A percentile compares a stretch with the other conserved stretches of the same genome.
phyloP scores from a whole-genome alignment of 331 rosid genomes.

The Dryas integrifolia region DNA sequence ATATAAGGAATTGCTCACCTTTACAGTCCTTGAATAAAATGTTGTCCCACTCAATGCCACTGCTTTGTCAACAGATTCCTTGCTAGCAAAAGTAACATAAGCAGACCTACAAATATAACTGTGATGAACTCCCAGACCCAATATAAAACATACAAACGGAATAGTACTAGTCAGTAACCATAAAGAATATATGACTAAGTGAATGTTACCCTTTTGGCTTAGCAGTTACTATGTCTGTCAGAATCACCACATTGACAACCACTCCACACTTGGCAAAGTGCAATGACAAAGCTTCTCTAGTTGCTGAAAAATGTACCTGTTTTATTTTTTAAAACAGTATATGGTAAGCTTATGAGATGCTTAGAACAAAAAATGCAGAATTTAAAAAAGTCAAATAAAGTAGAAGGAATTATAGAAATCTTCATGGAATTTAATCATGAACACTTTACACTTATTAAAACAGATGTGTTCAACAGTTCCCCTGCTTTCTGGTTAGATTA shows the following conservation, averaged over 20 bases:
- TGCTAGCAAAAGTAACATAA: slow-evolving; percentile 29
- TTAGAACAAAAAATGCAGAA: neutral
- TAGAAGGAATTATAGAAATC: neutral
- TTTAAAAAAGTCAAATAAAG: neutral
- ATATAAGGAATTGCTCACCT: slow-evolving; percentile 23
- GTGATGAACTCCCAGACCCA: neutral
- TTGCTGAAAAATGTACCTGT: slow-evolving; percentile 36
- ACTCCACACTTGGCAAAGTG: slow-evolving; percentile 30
- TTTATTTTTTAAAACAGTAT: neutral
- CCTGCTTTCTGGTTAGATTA: neutral
- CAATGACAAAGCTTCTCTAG: slow-evolving; percentile 24
- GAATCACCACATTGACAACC: slow-evolving; percentile 19
- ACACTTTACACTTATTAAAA: neutral
- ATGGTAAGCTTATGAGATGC: slow-evolving; percentile 5
- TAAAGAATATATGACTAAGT: neutral
- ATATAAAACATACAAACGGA: neutral
- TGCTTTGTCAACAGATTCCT: slow-evolving; percentile 30
- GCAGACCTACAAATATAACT: slow-evolving; percentile 24
- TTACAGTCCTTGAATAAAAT: slow-evolving; percentile 29
- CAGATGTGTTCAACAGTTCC: neutral
- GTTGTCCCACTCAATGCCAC: slow-evolving; percentile 25
- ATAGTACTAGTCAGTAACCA: neutral
- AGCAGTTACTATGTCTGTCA: slow-evolving; percentile 18
- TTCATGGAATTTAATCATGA: neutral
- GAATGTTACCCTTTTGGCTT: slow-evolving; percentile 28